Evolutionary conservation across 768 basidiomycete genomes (phyloP), one percentile per base, ranked within the genome.

Genomic region (Podaxis sp.): DNA sequence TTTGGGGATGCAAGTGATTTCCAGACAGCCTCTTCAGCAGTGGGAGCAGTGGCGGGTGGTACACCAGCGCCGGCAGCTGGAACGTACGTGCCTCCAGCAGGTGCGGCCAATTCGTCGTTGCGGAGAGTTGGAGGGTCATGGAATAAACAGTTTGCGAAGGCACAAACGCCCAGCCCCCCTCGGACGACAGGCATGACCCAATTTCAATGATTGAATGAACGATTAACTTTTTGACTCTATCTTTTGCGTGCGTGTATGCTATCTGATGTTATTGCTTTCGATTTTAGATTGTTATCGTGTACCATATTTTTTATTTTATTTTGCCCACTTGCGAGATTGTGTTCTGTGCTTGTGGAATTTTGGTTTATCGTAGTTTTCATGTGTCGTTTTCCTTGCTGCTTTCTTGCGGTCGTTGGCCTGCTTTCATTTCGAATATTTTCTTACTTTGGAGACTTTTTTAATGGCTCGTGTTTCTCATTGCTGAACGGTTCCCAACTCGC

Each of bases 81-180:
- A 25, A 24, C 6, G 2, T 88, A 87, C 65, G 71, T 76, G 0
- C 86, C 87, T 4, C 85, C 87, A 13, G 63, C 84, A 12, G 87
- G 85, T 54, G 86, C 86, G 22, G 69, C 73, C 3, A 67, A 80
- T 60, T 78, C 80, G 1, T 77, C 80, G 8, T 79, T 74, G 25
- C 80, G 86, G 46, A 83, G 87, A 3, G 86, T 84, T 41, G 86
- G 70, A 8, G 85, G 74, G 2, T 82, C 73, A 57, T 88, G 85
- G 84, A 76, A 72, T n/a, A 61, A 46, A 19, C 52, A 61, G 15
- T 47, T 65, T 69, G 15, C 59, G 68, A 27, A 68, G 69, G 36
- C 63, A 61, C 22, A 63, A 80, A 17, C 74, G 66, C 52, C 57
- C 15, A 75, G 66, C 55, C 61, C 73, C 0, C 51, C 72, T 47